Conservation (phyloP, 352 stramenopile species). For the Blastocystis sp. region DNA sequence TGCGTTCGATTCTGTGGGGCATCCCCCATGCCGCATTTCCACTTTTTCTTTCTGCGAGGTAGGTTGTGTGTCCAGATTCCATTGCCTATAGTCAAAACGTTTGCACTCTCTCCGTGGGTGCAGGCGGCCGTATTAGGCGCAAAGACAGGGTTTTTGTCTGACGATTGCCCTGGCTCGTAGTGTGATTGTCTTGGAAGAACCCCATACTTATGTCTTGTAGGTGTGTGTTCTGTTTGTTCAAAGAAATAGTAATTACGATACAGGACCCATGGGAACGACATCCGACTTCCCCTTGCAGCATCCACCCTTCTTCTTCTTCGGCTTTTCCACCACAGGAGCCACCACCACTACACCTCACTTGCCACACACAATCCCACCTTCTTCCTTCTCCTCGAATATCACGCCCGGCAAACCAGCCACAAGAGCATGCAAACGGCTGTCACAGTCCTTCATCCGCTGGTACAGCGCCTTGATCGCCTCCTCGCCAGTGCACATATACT, state of each 20-base stretch:
- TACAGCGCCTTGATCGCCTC: not conserved
- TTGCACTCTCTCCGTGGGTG: constrained; percentile 40
- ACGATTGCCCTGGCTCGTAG: not conserved
- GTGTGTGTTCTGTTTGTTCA: constrained; percentile 53
- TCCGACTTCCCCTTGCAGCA: constrained; percentile 63
- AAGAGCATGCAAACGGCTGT: not conserved
- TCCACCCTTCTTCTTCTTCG: constrained; percentile 53
- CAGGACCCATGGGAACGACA: constrained; percentile 46
- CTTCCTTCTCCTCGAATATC: not conserved
- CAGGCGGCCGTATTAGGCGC: constrained; percentile 61
- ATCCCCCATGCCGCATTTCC: not conserved
- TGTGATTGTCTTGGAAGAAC: constrained; percentile 47
- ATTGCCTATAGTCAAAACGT: constrained; percentile 69
- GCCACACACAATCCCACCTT: not conserved
- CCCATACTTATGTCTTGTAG: constrained; percentile 54
- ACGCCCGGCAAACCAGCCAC: not conserved
- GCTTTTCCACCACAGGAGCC: not conserved
- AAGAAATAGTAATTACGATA: not conserved
- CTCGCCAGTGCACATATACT: not conserved
- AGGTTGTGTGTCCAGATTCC: not conserved
- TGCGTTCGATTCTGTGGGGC: not conserved
- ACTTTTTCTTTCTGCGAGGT: constrained; percentile 41
- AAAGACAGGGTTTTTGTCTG: constrained; percentile 63
- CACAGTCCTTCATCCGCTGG: not conserved
- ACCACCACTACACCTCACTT: not conserved